Conservation (phyloP, 345 rosid genomes). For the Eucalyptus albens region DNA sequence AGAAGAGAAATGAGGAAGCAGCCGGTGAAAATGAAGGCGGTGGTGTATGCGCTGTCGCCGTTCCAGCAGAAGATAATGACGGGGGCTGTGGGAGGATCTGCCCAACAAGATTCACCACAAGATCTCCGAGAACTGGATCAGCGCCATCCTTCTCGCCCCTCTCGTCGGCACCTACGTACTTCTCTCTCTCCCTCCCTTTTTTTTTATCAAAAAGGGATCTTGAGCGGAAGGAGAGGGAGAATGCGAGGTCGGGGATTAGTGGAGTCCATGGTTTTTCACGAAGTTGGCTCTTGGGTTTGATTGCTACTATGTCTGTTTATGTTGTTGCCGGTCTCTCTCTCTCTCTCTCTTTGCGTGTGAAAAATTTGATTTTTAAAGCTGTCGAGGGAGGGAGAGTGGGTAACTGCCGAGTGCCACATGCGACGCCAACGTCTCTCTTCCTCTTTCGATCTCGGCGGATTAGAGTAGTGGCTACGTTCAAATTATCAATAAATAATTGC, state of each 20-base stretch:
- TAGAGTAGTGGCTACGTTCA: constrained; percentile 19
- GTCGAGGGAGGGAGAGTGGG: not conserved
- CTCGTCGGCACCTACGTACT: constrained; percentile 52
- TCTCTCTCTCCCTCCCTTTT: not conserved
- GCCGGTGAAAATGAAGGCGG: constrained; percentile 74
- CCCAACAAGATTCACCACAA: constrained; percentile 65
- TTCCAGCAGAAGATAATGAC: constrained; percentile 71
- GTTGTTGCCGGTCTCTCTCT: not conserved
- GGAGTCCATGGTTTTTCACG: not conserved
- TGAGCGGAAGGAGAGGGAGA: not conserved
- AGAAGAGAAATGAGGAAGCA: constrained; percentile 37
- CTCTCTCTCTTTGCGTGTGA: not conserved
- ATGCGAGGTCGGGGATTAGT: not conserved
- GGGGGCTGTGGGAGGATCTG: constrained; percentile 66
- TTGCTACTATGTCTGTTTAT: not conserved
- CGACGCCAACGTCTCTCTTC: constrained; percentile 32
- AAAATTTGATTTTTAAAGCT: constrained; percentile 24
- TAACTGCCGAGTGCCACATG: constrained; percentile 8
- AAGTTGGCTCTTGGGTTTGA: not conserved
- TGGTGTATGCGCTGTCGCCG: constrained; percentile 67
- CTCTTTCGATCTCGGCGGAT: not conserved
- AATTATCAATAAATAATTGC: constrained; percentile 15
- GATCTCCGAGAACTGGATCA: constrained; percentile 79
- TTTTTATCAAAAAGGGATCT: not conserved
- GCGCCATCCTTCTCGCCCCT: constrained; percentile 53